phyloP scores from a whole-genome alignment of 2,329 filamentous ascomycete genomes.

The Aspergillus sp. region DNA sequence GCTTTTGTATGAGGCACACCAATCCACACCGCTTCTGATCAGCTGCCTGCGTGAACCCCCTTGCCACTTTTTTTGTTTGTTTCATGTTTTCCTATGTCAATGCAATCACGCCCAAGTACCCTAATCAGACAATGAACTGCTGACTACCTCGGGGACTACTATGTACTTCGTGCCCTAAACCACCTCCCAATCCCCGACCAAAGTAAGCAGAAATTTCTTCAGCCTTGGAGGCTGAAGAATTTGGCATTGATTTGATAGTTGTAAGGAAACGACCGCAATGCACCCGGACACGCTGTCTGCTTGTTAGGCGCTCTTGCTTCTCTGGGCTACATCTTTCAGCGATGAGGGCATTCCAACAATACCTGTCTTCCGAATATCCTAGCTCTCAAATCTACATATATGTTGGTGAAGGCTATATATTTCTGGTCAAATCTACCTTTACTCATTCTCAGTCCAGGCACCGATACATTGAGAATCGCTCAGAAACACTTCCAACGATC shows the following conservation, averaged over 20 bases:
- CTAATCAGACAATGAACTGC: not conserved
- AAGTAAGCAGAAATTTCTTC: too few relatives aligned
- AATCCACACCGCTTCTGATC: not conserved
- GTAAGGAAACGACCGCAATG: not conserved
- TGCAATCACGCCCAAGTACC: not conserved
- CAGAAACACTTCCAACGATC: too few relatives aligned
- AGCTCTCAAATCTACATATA: rapidly evolving
- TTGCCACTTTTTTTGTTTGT: not conserved
- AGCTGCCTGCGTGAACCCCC: not conserved
- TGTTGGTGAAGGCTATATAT: not conserved
- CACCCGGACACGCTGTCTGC: not conserved
- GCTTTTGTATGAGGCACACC: not conserved
- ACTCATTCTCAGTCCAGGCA: too few relatives aligned
- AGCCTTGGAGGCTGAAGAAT: not conserved
- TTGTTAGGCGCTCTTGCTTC: not conserved
- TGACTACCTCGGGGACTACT: not conserved
- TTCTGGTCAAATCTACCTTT: not conserved
- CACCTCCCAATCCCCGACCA: not conserved
- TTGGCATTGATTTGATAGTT: not conserved
- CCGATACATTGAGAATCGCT: too few relatives aligned
- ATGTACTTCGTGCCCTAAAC: not conserved
- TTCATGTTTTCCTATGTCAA: not conserved
- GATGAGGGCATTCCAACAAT: not conserved
- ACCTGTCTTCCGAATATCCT: not conserved
- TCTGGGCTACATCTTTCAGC: not conserved